Conservation (phyloP, 129 eudicot species). For the Helianthus annuus region DNA sequence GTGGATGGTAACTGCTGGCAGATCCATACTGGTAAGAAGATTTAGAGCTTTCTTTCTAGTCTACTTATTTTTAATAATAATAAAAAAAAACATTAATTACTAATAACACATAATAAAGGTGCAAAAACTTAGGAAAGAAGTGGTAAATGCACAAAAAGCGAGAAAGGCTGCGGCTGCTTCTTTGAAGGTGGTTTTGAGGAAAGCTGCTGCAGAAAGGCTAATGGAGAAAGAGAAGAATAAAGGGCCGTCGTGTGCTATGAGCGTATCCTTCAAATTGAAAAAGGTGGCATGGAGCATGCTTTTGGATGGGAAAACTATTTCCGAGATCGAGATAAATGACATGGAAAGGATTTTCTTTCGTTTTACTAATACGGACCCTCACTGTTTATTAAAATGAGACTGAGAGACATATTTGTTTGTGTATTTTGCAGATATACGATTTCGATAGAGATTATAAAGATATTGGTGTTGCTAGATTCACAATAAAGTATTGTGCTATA, state of each 20-base stretch:
- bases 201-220: constrained; percentile 70
- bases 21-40: constrained; percentile 63
- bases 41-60: constrained; percentile 10
- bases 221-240: constrained; percentile 93
- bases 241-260: constrained; percentile 94
- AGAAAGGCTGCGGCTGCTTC: constrained; percentile 77
- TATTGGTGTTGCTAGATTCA: constrained; percentile 87
- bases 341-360: constrained; percentile 31
- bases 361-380: neutral
- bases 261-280: constrained; percentile 67
- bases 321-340: constrained; percentile 92
- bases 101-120: constrained; percentile 40
- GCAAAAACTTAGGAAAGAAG: constrained; percentile 67
- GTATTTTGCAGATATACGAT: constrained; percentile 67
- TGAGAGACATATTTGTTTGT: constrained; percentile 17
- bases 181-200: constrained; percentile 71
- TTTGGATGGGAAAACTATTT: constrained; percentile 85
- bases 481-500: constrained; percentile 74
- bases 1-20: constrained; percentile 68
- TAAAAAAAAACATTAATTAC: neutral
- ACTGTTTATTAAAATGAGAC: constrained; percentile 14
- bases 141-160: constrained; percentile 54
- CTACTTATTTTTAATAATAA: neutral
- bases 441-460: constrained; percentile 92
- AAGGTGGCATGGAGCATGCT: constrained; percentile 97